Percentiles rank a stretch among this genome's conserved stretches.
These are phyloP conservation scores for Dinochytrium kinnereticum DNA, from an alignment of 371 early-diverging fungal genomes.

Conservation along the genomic window DNA sequence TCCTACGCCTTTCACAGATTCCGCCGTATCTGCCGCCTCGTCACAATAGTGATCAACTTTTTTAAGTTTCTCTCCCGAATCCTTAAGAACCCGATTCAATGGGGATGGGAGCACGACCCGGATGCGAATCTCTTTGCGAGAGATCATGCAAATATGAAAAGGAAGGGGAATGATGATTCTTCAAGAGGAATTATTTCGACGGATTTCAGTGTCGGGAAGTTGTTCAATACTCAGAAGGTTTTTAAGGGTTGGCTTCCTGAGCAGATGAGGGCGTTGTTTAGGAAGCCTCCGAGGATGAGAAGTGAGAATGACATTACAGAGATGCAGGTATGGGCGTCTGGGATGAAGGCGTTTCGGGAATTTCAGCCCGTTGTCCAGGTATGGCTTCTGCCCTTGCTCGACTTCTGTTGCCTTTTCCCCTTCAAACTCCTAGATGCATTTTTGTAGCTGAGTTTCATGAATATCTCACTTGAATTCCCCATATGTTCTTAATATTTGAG, in stretches of 20 bases:
- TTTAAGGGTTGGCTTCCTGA: conserved; percentile 41
- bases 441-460: too few species aligned
- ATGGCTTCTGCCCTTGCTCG: not conserved
- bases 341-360: conserved; percentile 43
- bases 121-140: conserved; percentile 29
- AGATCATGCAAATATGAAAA: not conserved
- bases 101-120: conserved; percentile 50
- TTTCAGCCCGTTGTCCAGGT: conserved; percentile 32
- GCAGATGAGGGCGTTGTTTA: conserved; percentile 36
- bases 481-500: too few species aligned
- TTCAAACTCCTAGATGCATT: too few species aligned
- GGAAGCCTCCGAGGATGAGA: conserved; percentile 31
- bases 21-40: conserved; percentile 23
- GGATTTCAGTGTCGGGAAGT: conserved; percentile 38
- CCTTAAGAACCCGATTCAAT: conserved; percentile 44
- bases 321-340: conserved; percentile 36
- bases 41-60: conserved; percentile 28
- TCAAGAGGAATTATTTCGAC: conserved; percentile 21
- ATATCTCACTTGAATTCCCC: too few species aligned
- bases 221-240: conserved; percentile 36
- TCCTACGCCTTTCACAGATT: conserved; percentile 24
- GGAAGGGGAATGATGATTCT: not conserved
- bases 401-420: not conserved
- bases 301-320: conserved; percentile 30
- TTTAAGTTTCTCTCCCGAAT: conserved; percentile 43